Conservation (phyloP, 768 basidiomycete species). For the Infundibulicybe gibba region DNA sequence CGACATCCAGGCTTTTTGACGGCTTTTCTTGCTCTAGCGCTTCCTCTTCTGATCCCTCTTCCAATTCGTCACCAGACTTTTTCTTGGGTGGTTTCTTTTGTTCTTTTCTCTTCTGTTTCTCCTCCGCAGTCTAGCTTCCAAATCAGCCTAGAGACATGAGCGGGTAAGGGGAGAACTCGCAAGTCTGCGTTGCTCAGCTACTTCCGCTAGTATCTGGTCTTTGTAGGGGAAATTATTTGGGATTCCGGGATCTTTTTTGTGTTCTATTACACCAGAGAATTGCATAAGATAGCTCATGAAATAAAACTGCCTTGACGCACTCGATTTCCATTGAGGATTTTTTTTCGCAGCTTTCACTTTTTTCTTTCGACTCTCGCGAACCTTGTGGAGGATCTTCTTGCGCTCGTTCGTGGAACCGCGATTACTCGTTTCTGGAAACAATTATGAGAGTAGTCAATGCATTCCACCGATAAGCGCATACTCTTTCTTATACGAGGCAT, state of each 20-base stretch:
- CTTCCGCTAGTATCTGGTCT: conserved; percentile 89
- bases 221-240: conserved; percentile 94
- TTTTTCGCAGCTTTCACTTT: conserved; percentile 70
- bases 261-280: conserved; percentile 38
- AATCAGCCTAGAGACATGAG: conserved; percentile 1
- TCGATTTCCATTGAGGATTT: conserved; percentile 84
- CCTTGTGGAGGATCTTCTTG: conserved; percentile 70
- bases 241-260: conserved; percentile 88
- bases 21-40: conserved; percentile 7
- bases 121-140: conserved; percentile 62
- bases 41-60: conserved; percentile 19
- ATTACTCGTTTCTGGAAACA: conserved; percentile 74
- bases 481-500: conserved; percentile 37
- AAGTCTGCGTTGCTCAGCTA: conserved; percentile 74
- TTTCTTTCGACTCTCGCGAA: conserved; percentile 76
- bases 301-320: conserved; percentile 38
- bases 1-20: conserved; percentile 40
- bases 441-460: conserved; percentile 7
- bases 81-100: conserved; percentile 47
- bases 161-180: conserved; percentile 35
- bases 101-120: conserved; percentile 64
- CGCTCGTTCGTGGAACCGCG: conserved; percentile 72
- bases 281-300: not conserved
- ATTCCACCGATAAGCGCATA: conserved; percentile 15
- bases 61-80: conserved; percentile 19